Base-by-base conservation (phyloP, 2,329 filamentous ascomycete genomes). In the Trichothecium roseum region DNA sequence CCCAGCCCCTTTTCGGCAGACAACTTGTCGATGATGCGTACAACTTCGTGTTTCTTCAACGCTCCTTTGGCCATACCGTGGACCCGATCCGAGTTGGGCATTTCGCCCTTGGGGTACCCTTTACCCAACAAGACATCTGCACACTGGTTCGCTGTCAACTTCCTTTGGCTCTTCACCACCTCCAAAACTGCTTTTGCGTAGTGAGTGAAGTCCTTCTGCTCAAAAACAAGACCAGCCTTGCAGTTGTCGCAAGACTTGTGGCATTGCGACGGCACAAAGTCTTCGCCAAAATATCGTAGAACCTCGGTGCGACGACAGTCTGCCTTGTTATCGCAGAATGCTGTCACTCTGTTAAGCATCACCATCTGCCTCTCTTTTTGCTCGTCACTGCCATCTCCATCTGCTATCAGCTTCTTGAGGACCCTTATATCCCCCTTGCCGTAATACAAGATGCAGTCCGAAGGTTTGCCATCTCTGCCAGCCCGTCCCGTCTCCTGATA, bases 401-500 rank as follows among this genome's bases (percentile, higher is more conserved):
- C 74, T 20, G 81, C 68, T 42, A 98, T 94, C 74, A 96, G 82
- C 41, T 76, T 78, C 47, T 78, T 80, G 18, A 94, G 65, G 36
- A 74, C 71, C 33, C 68, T 72, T 35, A 82, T 78, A 54, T 98
- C 91, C 40, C 65, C 71, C 50, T 85, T 94, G 30, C 77, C 76
- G 50, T 91, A 98, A 58, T 81, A 96, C 12, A 98, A 71, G 54
- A 88, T 91, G 61, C 91, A 98, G 39, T 83, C 80, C 6, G 91
- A 95, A 15, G 71, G 72, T 45, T 85, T 78, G 8, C 89, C 89
- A 55, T 98, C 91, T 54, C 91, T 77, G 6, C 91, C 91, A 39
- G 93, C 91, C 48, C 91, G 82, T 2, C 91, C 91, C 30, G 91
- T 98, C 57, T 98, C 91, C 54, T 98, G 91, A 52, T 98, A 98